Evolutionary conservation across 2,329 filamentous ascomycete genomes (phyloP).

Genomic region (Chaetoscypha palmicola): DNA sequence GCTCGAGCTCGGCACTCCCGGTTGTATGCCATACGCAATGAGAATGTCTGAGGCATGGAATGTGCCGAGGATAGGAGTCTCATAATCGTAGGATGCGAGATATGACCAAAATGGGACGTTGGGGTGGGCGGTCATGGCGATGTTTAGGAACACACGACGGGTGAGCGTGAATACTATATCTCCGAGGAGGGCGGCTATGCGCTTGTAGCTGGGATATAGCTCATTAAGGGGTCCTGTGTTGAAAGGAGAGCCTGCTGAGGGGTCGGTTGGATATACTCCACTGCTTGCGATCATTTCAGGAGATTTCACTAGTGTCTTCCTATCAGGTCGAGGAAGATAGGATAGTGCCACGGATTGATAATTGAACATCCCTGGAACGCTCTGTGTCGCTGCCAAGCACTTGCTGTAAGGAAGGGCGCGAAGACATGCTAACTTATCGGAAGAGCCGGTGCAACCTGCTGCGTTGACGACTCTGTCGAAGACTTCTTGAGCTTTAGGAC

Average conservation of each 20-base stretch:
- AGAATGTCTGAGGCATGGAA: conserved; percentile 65
- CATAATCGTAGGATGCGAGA: conserved; percentile 62
- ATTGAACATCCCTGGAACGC: conserved; percentile 59
- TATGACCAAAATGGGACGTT: conserved; percentile 65
- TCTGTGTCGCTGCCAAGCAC: conserved; percentile 59
- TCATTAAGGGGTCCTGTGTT: conserved; percentile 61
- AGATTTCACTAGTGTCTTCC: conserved; percentile 51
- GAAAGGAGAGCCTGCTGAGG: conserved; percentile 57
- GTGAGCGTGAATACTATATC: conserved; percentile 68
- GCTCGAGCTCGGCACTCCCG: conserved; percentile 42
- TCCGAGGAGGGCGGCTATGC: conserved; percentile 66
- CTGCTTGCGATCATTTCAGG: conserved; percentile 51
- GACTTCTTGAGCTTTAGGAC: conserved; percentile 54
- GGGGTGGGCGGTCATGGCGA: conserved; percentile 41
- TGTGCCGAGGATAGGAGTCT: conserved; percentile 64
- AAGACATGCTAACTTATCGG: conserved; percentile 58
- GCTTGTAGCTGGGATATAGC: conserved; percentile 69
- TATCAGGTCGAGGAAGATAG: conserved; percentile 69
- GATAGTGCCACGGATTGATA: conserved; percentile 65
- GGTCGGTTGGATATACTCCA: conserved; percentile 52
- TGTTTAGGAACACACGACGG: conserved; percentile 54
- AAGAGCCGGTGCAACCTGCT: conserved; percentile 51
- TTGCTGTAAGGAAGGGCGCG: conserved; percentile 50
- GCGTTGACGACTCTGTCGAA: conserved; percentile 55
- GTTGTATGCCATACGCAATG: conserved; percentile 48